Evolutionary conservation across 805 yeast genomes (phyloP).

Genomic region (Geotrichum ghanense): DNA sequence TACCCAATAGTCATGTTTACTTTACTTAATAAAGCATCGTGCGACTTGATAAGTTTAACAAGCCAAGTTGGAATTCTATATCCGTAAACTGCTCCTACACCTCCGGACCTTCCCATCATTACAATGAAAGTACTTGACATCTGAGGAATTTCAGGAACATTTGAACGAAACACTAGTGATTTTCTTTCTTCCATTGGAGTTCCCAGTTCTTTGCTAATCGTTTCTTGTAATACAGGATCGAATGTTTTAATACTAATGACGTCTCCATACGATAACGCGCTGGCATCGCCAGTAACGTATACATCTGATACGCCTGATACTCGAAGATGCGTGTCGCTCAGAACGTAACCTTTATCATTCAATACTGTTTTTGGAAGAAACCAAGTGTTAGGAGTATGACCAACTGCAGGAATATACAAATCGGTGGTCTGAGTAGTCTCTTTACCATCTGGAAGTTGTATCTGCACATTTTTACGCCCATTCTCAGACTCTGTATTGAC

Average conservation of each 20-base stretch:
- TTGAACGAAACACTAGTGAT: background rate
- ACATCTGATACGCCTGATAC: slow-evolving; percentile 9
- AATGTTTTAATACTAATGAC: slow-evolving; percentile 7
- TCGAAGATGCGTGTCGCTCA: slow-evolving; percentile 9
- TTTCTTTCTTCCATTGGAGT: slow-evolving; percentile 2
- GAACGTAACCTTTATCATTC: slow-evolving; percentile 10
- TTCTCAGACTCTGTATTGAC: too few species aligned
- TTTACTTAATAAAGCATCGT: too few species aligned
- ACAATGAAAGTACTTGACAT: slow-evolving; percentile 5
- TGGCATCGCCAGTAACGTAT: slow-evolving; percentile 15
- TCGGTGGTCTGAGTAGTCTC: slow-evolving; percentile 7
- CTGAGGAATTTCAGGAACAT: slow-evolving; percentile 1
- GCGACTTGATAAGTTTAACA: slow-evolving; percentile 8
- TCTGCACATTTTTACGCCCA: slow-evolving; percentile 6
- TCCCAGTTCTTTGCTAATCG: slow-evolving; percentile 7
- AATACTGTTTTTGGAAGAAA: slow-evolving; percentile 8
- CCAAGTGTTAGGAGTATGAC: slow-evolving; percentile 12
- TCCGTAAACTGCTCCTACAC: slow-evolving; percentile 14
- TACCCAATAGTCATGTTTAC: too few species aligned
- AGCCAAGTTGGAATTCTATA: slow-evolving; percentile 11
- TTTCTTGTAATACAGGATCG: slow-evolving; percentile 2
- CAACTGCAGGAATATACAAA: slow-evolving; percentile 11
- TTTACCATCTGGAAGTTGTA: slow-evolving; percentile 2
- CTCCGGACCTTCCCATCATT: slow-evolving; percentile 12
- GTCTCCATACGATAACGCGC: slow-evolving; percentile 5